phyloP scores from a whole-genome alignment of 2,329 filamentous ascomycete genomes.

The Fusarium begoniae region DNA sequence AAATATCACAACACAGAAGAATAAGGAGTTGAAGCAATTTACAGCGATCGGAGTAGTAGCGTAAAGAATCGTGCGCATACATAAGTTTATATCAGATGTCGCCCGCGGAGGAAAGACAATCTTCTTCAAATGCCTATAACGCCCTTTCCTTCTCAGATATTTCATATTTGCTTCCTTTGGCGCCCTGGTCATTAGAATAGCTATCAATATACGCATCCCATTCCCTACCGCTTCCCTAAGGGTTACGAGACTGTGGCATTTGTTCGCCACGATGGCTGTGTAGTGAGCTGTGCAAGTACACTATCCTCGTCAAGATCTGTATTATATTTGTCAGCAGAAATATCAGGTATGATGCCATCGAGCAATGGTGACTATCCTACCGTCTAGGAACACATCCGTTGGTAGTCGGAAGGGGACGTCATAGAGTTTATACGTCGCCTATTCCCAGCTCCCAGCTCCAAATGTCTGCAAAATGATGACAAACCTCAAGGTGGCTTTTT shows the following conservation, averaged over 20 bases:
- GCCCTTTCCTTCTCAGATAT: rapidly evolving
- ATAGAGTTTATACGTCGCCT: neutral
- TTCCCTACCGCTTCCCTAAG: neutral
- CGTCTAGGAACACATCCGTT: too few species aligned
- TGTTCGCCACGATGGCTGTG: too few species aligned
- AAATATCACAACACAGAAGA: neutral
- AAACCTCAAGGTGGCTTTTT: neutral
- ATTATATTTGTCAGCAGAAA: rapidly evolving
- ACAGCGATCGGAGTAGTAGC: neutral
- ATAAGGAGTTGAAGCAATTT: neutral
- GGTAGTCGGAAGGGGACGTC: neutral
- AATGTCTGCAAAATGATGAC: neutral
- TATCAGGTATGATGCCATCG: rapidly evolving
- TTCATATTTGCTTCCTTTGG: neutral
- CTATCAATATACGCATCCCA: rapidly evolving
- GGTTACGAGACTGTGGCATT: neutral
- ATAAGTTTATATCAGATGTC: too few species aligned
- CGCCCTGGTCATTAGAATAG: neutral
- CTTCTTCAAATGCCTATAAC: too few species aligned
- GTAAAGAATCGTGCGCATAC: too few species aligned
- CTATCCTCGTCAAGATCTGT: neutral
- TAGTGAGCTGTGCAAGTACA: neutral
- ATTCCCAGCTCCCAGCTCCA: neutral
- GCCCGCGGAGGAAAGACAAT: too few species aligned
- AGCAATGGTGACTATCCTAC: neutral